A percentile compares a stretch with the other conserved stretches of the same genome.
phyloP scores from a whole-genome alignment of 495 filamentous ascomycete species.

The Podospora fimiseda region DNA sequence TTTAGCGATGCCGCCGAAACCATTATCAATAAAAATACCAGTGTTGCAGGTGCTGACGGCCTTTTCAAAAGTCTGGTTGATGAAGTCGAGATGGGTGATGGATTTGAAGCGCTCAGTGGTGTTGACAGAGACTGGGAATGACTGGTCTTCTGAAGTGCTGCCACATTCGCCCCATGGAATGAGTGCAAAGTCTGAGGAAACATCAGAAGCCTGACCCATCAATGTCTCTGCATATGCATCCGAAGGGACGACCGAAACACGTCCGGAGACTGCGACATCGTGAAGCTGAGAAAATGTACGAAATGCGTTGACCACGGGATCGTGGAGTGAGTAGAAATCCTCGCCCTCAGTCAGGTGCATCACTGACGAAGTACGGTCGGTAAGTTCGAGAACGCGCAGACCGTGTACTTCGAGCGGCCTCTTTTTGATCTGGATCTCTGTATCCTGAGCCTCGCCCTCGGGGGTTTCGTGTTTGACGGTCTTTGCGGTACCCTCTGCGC shows the following conservation, averaged over 20 bases:
- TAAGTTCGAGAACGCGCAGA: constrained; percentile 78
- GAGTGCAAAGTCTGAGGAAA: constrained; percentile 71
- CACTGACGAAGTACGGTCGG: constrained; percentile 87
- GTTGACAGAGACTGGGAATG: constrained; percentile 31
- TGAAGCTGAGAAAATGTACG: constrained; percentile 79
- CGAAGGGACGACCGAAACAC: constrained; percentile 69
- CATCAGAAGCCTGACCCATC: constrained; percentile 57
- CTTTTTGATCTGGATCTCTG: constrained; percentile 24
- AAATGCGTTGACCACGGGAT: constrained; percentile 91
- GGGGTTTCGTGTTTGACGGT: constrained; percentile 19
- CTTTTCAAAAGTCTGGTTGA: constrained; percentile 55
- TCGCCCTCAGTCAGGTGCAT: constrained; percentile 88
- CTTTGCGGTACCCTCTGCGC: constrained; percentile 35
- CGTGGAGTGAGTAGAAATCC: constrained; percentile 60
- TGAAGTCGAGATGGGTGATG: constrained; percentile 56
- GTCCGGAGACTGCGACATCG: constrained; percentile 75
- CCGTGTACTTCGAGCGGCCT: constrained; percentile 75
- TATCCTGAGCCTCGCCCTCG: constrained; percentile 10
- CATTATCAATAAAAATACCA: constrained; percentile 78
- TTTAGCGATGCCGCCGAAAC: constrained; percentile 50
- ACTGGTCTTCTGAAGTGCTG: constrained; percentile 56
- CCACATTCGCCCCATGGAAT: constrained; percentile 91
- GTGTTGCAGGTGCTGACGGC: constrained; percentile 52
- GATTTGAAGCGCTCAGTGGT: constrained; percentile 45
- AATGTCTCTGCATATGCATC: constrained; percentile 73